Base-by-base conservation (phyloP, 441 rosid genomes). In the Flueggea neowawraea region DNA sequence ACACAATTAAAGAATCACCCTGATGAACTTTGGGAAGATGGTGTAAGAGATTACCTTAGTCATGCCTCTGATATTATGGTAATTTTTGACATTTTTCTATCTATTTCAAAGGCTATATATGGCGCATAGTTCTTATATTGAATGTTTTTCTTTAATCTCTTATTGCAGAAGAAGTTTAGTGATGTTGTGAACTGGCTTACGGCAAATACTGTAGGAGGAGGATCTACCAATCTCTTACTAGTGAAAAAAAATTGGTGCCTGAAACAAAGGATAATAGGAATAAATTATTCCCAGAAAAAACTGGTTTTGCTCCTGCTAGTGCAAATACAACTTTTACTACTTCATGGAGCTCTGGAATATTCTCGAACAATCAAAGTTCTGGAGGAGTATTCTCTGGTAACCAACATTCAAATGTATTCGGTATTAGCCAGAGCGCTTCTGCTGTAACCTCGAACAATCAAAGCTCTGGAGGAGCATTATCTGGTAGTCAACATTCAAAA, bases 1-100 rank as follows among this genome's bases (percentile, higher is more conserved):
- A 63, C 73, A 51, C 96, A 94, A 78, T 75, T 94, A 63, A 94
- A 86, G 85, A 81, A 89, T 73, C 96, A 89, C 61, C 96, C 97
- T 45, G 92, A 94, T 80, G 99, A 91, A 82, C 94, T 94, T 63
- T 91, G 99, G 97, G 94, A 91, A 73, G 96, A 90, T 80, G 99
- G 96, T 43, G 73, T 84, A 72, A 77, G 62, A 45, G 96, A 89
- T 69, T 94, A 94, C 76, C 75, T 84, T 66, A 69, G 77, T 75
- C 95, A 90, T 83, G 80, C 96, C 39, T 87, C 96, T 49, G 69
- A 78, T 58, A 84, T 89, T 60, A 74, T 78, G 95, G 97, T 94
- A 83, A 53, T 50, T 47, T 47, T 60, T 64, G 1, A 15, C 31
- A 44, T 12, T 58, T 62, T 71, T 58, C 54, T 7, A 13, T 45